phyloP scores from a whole-genome alignment of 768 basidiomycete species.

The Candolleomyces efflorescens region DNA sequence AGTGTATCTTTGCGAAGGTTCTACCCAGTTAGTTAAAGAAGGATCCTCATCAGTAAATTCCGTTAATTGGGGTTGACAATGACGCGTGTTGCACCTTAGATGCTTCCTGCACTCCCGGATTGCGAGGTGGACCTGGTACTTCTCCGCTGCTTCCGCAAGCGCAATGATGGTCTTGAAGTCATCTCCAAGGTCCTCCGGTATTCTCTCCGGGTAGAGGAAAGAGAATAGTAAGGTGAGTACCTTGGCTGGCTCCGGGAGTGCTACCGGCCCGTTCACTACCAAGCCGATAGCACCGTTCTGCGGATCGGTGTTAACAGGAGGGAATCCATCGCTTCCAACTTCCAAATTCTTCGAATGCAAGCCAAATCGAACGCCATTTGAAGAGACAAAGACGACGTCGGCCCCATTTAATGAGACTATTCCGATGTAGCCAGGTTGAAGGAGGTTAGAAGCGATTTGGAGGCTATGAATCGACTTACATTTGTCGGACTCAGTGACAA shows the following conservation, averaged over 20 bases:
- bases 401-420: slow-evolving; percentile 4
- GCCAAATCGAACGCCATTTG: slow-evolving; percentile 21
- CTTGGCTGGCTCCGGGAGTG: slow-evolving; percentile 17
- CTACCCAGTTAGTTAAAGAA: too few species aligned
- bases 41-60: too few species aligned
- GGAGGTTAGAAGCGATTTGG: background rate
- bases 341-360: slow-evolving; percentile 25
- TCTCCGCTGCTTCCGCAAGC: slow-evolving; percentile 25
- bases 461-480: too few species aligned
- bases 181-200: slow-evolving; percentile 15
- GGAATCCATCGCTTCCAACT: slow-evolving; percentile 22
- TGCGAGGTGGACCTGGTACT: slow-evolving; percentile 23
- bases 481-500: background rate
- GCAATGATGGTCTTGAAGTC: slow-evolving; percentile 13
- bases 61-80: background rate
- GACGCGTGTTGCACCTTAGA: slow-evolving; percentile 7
- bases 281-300: slow-evolving; percentile 13
- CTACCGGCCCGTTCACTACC: slow-evolving; percentile 14
- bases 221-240: slow-evolving; percentile 24
- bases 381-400: slow-evolving; percentile 24
- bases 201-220: slow-evolving; percentile 22
- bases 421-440: background rate
- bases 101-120: slow-evolving; percentile 19
- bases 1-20: background rate
- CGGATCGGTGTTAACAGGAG: slow-evolving; percentile 14